These are phyloP conservation scores for Aspergillus latus DNA, from an alignment of 2,329 filamentous ascomycete species.

Conservation along the genomic window DNA sequence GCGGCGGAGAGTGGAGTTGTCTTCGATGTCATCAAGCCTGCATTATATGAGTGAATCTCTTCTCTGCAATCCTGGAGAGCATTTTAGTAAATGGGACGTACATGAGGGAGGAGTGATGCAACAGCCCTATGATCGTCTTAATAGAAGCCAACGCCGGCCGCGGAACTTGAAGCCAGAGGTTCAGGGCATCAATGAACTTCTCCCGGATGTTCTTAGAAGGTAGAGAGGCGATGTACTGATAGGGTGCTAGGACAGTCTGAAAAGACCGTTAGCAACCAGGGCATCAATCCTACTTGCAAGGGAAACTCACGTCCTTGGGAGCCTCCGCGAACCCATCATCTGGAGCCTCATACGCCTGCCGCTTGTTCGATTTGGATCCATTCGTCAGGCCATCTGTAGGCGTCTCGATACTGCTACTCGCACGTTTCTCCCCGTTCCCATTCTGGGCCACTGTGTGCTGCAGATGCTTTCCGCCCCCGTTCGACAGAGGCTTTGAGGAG, in stretches of 20 bases:
- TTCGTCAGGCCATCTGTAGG: not conserved
- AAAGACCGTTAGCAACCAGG: not conserved
- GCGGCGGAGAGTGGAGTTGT: slow-evolving; percentile 5
- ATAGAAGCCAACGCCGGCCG: not conserved
- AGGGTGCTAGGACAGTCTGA: not conserved
- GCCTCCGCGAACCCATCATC: not conserved
- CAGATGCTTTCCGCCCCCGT: not conserved
- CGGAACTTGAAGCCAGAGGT: slow-evolving; percentile 2
- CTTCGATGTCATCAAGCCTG: slow-evolving; percentile 15
- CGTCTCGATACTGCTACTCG: not conserved
- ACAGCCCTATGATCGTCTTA: not conserved
- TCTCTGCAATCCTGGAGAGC: not conserved
- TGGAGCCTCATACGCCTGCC: not conserved
- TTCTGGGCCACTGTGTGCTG: not conserved
- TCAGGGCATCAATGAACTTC: not conserved
- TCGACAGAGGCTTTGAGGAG: not conserved
- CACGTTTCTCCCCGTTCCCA: not conserved
- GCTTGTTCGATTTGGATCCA: not conserved
- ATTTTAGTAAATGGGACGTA: not conserved
- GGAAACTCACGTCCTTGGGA: not conserved
- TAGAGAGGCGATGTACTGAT: not conserved
- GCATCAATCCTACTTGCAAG: not conserved
- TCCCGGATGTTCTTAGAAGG: slow-evolving; percentile 1
- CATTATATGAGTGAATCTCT: not conserved
- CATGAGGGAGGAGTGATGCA: not conserved